phyloP scores from a whole-genome alignment of 2,329 filamentous ascomycete genomes.

The Akanthomyces uredinophilus region DNA sequence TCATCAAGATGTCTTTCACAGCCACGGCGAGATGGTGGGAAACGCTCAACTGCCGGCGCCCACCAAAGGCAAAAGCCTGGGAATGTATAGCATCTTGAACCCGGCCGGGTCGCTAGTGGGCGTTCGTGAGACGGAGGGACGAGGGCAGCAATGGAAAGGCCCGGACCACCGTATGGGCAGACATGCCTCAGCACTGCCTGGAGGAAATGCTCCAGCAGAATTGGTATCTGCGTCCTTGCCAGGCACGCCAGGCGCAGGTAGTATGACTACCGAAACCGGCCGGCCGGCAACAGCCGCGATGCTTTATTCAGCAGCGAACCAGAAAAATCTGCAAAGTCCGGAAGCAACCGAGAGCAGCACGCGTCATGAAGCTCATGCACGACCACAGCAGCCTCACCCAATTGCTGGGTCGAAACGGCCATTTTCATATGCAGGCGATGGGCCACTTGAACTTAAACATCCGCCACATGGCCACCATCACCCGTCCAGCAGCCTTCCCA shows the following conservation, averaged over 20 bases:
- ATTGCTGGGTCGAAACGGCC: conserved; percentile 29
- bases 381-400: conserved; percentile 19
- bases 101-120: conserved; percentile 27
- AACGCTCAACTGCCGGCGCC: conserved; percentile 20
- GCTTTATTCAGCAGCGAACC: conserved; percentile 27
- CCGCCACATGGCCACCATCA: conserved; percentile 4
- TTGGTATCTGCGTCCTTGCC: conserved; percentile 29
- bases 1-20: conserved; percentile 22
- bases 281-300: conserved; percentile 27
- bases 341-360: conserved; percentile 24
- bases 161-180: conserved; percentile 18
- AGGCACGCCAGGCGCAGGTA: conserved; percentile 25
- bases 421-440: conserved; percentile 17
- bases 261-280: conserved; percentile 23
- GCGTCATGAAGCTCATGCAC: conserved; percentile 22
- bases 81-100: conserved; percentile 37
- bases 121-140: conserved; percentile 17
- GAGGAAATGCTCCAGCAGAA: conserved; percentile 25
- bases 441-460: neutral
- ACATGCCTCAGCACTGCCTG: conserved; percentile 19
- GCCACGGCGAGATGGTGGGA: conserved; percentile 15
- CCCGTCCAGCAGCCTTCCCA: conserved; percentile 9
- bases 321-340: conserved; percentile 29
- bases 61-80: conserved; percentile 24
- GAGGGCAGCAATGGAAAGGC: conserved; percentile 20